A percentile compares a stretch with the other conserved stretches of the same genome.
phyloP scores from a whole-genome alignment of 345 rosid genomes.

The Schrenkiella parvula region DNA sequence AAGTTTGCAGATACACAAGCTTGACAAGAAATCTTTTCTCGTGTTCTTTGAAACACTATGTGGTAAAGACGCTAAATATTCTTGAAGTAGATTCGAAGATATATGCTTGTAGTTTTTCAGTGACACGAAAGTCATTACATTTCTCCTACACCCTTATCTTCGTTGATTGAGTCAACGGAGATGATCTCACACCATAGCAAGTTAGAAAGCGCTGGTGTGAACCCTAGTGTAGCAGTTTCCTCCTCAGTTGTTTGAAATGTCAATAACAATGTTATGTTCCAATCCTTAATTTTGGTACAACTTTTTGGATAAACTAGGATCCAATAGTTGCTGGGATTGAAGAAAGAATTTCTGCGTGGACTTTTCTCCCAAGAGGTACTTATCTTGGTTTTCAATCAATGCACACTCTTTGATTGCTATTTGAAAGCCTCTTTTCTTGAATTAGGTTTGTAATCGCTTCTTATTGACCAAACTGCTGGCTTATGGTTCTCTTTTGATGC shows the following conservation, averaged over 20 bases:
- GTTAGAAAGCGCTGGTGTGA: neutral
- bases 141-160: neutral
- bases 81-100: neutral
- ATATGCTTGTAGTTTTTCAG: neutral
- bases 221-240: neutral
- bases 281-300: neutral
- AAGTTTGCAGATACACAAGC: neutral
- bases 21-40: neutral
- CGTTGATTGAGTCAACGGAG: neutral
- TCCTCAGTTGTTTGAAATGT: neutral
- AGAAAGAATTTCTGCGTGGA: slow-evolving; percentile 83
- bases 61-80: neutral
- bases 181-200: neutral
- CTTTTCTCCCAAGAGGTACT: slow-evolving; percentile 72
- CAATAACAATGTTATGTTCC: neutral
- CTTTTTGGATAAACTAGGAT: slow-evolving; percentile 46
- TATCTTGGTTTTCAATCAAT: neutral
- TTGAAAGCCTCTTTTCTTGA: neutral
- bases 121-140: neutral
- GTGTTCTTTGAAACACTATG: neutral
- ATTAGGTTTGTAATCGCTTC: neutral
- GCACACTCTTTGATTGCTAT: neutral
- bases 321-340: slow-evolving; percentile 55
- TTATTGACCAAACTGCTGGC: neutral
- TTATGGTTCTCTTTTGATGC: neutral